Evolutionary conservation across 495 filamentous ascomycete genomes (phyloP), one percentile per base, ranked within the genome.

Genomic region (Penicillium goetzii): DNA sequence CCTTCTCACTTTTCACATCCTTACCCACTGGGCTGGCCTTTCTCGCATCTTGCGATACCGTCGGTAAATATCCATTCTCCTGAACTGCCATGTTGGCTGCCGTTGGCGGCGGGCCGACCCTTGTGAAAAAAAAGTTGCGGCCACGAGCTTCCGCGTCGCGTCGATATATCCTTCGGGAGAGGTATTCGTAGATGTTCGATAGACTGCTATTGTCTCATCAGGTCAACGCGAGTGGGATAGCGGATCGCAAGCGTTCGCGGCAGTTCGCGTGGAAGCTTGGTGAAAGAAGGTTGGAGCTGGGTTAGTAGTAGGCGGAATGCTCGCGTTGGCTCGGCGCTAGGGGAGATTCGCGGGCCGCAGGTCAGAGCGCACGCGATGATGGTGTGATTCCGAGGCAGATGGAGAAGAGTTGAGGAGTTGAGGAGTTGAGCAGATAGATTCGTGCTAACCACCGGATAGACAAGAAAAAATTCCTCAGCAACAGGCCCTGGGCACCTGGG

Each of bases 31-130:
- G 34, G 12, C 32, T 32, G 26, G 21, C 19, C 25, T 57, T 43
- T 9, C 32, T 57, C 26, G 50, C 61, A 33, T 59, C 26, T 28
- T 71, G 74, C 33, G 66, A 54, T 11, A 53, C 57, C 54, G 62
- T 56, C 10, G 67, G 28, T n/a, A 45, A 67, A 58, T 75, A 65
- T 17, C 70, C 76, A 68, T 76, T 77, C 58, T 75, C 70, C 49
- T 54, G 21, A 36, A 60, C 61, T 49, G 61, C 61, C 71, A 78
- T 76, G 47, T 36, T 71, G 50, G 57, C 38, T 62, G 57, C 55
- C 33, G 40, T 15, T 60, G 61, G 51, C 54, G 58, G 15, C 23
- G 64, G 63, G 55, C 57, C 52, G 51, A 63, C 58, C 47, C 66
- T 45, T 56, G 33, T 49, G 43, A 51, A 53, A 57, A 41, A 56